Evolutionary conservation across 208 protist species (phyloP), one percentile per base, ranked within the genome.

Genomic region (Leishmania mexicana): DNA sequence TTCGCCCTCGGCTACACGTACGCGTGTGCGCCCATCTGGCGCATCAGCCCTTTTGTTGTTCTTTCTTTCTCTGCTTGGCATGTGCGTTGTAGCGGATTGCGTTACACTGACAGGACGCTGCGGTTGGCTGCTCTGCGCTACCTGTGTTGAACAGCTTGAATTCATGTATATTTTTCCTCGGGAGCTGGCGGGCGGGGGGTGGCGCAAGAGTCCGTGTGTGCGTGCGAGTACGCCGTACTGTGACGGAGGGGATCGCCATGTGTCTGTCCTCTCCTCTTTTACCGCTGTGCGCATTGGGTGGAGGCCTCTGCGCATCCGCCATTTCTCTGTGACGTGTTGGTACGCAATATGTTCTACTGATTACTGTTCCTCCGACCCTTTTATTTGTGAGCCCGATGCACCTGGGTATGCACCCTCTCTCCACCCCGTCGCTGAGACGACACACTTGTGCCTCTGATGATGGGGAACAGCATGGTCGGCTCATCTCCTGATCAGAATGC

Each of bases 101-200:
- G 67, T 78, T 76, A 17, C 47, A 74, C 28, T 75, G 49, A 62
- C 13, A 42, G 51, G 54, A 53, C 57, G 21, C 53, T 40, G 45
- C 38, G 42, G 78, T 79, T 31, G 71, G 19, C 35, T 45, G 78
- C 68, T 67, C 28, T 49, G 51, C 51, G 70, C 45, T 19, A n/a
- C 40, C 28, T 74, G 10, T 38, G 24, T 54, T 6, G 45, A 53
- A 74, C 11, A 15, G 13, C 28, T 54, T 35, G 38, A 21, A 74
- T 74, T 13, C 45, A 72, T 74, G 70, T 54, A 53, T 74, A 74
- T 74, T 54, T 53, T 51, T 11, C 70, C 4, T 74, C 8, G 64
- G 70, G 67, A 17, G 11, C 28, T 28, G 70, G 24, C 6, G 15
- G 31, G 31, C 31, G 31, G 31, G 31, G 31, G 31, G 31, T 35